These are phyloP conservation scores for Sarocladium oryzae DNA, from an alignment of 2,329 filamentous ascomycete species.

Conservation along the genomic window DNA sequence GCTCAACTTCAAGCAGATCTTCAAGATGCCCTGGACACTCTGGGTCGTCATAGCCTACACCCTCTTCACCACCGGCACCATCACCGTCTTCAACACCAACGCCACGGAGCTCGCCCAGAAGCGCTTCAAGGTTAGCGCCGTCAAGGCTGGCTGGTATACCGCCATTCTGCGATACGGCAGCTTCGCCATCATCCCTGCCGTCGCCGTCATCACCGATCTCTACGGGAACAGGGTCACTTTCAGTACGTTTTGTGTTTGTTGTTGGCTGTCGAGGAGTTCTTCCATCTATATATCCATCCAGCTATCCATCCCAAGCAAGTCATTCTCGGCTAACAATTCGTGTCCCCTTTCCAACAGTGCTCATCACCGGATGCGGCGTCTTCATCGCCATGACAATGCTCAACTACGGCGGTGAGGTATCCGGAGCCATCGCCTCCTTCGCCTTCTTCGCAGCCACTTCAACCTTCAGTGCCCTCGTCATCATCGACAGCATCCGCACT, in stretches of 20 bases:
- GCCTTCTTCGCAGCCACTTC: constrained; percentile 44
- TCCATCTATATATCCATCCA: no score
- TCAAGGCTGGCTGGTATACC: constrained; percentile 50
- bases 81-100: constrained; percentile 44
- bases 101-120: constrained; percentile 50
- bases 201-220: constrained; percentile 45
- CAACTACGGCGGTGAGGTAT: constrained; percentile 35
- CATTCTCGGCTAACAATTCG: no score
- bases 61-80: constrained; percentile 45
- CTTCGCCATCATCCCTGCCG: constrained; percentile 46
- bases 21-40: constrained; percentile 50
- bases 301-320: no score
- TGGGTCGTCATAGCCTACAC: constrained; percentile 44
- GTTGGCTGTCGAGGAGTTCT: no score
- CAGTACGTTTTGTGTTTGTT: background rate
- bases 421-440: constrained; percentile 46
- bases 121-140: constrained; percentile 40
- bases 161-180: constrained; percentile 40
- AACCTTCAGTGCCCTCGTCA: constrained; percentile 40
- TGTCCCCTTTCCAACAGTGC: no score
- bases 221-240: constrained; percentile 39
- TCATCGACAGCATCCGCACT: constrained; percentile 47
- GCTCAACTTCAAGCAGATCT: constrained; percentile 44
- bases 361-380: constrained; percentile 39
- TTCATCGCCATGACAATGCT: constrained; percentile 42